Base-by-base conservation (phyloP, 1,139 yeast species). In the Yamadazyma jaroonii region DNA sequence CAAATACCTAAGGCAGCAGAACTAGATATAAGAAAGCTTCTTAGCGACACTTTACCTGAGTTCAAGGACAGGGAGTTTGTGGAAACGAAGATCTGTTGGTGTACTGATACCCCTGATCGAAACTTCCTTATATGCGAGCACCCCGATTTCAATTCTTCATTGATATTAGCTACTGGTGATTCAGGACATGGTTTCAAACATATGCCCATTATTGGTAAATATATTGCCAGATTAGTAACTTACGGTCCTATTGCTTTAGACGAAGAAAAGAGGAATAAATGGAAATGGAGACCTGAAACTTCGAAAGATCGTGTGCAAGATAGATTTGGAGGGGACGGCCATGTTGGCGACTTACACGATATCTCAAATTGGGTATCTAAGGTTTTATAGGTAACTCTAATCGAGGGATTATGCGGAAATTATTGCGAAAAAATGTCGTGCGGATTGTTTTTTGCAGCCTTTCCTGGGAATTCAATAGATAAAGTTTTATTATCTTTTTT, bases 311-410 rank as follows among this genome's bases (percentile, higher is more conserved):
- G 47, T 14, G 37, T 46, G n/a, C 63, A 60, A 37, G 47, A 45
- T 10, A 46, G 64, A 41, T 39, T 41, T 31, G 64, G 64, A 11
- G 64, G 64, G 2, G 29, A 46, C 11, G 50, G 56, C 24, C 38
- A 34, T 11, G 42, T 57, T 7, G 50, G 52, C 31, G 64, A 59
- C 33, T 38, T 59, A 12, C 50, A 52, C 31, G 53, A 49, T 6
- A 41, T 58, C 4, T 32, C 40, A 6, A 34, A 44, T 10, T 59
- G 62, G 63, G 45, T 32, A 7, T 26, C 35, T 9, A 31, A 23
- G 14, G 7, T 13, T 10, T 13, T 17, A 17, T 17, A 17, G 20
- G 20, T 4, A 17, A 17, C 20, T 17, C 20, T 17, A 17, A 4
- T 17, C 20, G 20, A 17, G 20, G 20, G 6, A 17, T 17, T 17